Conservation (phyloP, 2,329 filamentous ascomycete species). For the Fusarium scirpi region DNA sequence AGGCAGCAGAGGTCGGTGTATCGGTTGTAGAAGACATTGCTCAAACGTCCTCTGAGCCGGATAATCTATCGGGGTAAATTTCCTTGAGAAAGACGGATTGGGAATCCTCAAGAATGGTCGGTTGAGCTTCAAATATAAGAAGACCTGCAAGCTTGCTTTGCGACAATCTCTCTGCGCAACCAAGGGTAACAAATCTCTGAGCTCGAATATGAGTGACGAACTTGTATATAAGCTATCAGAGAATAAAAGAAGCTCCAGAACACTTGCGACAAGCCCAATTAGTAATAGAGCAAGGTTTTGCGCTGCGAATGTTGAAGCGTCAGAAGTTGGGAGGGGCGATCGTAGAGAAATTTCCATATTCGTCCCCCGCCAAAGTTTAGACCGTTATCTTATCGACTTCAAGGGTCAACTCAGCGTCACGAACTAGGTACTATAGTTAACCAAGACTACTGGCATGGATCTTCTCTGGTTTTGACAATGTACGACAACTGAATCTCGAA, state of each 20-base stretch:
- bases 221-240: neutral
- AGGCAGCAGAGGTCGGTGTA: slow-evolving; percentile 20
- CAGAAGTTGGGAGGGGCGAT: slow-evolving; percentile 24
- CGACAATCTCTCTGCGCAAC: slow-evolving; percentile 16
- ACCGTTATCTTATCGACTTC: slow-evolving; percentile 40
- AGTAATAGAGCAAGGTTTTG: neutral
- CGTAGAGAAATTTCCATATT: slow-evolving; percentile 40
- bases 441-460: neutral
- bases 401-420: neutral
- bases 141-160: slow-evolving; percentile 18
- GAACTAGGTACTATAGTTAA: neutral
- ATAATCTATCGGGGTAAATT: neutral
- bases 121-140: slow-evolving; percentile 8
- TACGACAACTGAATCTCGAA: neutral
- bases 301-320: neutral
- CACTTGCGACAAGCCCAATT: neutral
- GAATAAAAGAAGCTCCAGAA: neutral
- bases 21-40: slow-evolving; percentile 31
- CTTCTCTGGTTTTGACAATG: neutral
- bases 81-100: neutral
- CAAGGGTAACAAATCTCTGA: neutral
- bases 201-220: neutral
- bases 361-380: slow-evolving; percentile 42
- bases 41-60: fast-evolving
- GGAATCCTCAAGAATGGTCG: neutral